A percentile compares a stretch with the other conserved stretches of the same genome.
Evolutionary conservation across 2,329 filamentous ascomycete genomes (phyloP).

Genomic region (Stachybotrys chartarum): DNA sequence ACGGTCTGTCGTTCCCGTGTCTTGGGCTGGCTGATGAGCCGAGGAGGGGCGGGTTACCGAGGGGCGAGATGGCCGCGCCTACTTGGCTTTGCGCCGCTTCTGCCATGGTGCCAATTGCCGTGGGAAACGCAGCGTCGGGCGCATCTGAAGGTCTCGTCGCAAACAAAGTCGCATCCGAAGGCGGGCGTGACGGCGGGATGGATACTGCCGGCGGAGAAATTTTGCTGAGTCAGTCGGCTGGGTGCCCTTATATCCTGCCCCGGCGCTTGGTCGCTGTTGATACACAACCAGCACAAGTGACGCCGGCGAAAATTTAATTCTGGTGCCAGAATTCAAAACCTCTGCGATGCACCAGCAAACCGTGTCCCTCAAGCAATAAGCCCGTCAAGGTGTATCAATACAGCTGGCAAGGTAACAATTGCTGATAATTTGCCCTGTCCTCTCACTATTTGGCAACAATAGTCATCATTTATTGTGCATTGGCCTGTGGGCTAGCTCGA

Average conservation of each 20-base stretch:
- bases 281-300: slow-evolving; percentile 28
- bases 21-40: not conserved
- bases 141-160: slow-evolving; percentile 12
- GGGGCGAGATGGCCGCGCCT: slow-evolving; percentile 23
- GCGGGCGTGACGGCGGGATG: slow-evolving; percentile 12
- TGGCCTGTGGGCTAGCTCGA: too few species aligned
- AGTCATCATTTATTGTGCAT: too few species aligned
- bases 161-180: slow-evolving; percentile 6
- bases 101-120: slow-evolving; percentile 30
- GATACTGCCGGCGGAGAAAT: slow-evolving; percentile 29
- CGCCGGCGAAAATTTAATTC: slow-evolving; percentile 12
- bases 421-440: too few species aligned
- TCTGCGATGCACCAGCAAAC: slow-evolving; percentile 3
- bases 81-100: slow-evolving; percentile 30
- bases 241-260: slow-evolving; percentile 34
- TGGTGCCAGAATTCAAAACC: slow-evolving; percentile 10
- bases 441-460: too few species aligned
- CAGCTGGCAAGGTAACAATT: too few species aligned
- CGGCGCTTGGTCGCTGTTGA: slow-evolving; percentile 26
- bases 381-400: too few species aligned
- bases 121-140: slow-evolving; percentile 13
- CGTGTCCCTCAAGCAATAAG: not conserved
- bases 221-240: slow-evolving; percentile 32
- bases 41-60: slow-evolving; percentile 18
- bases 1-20: not conserved